phyloP scores from a whole-genome alignment of 768 basidiomycete species.

The Boletus tomentosulus region DNA sequence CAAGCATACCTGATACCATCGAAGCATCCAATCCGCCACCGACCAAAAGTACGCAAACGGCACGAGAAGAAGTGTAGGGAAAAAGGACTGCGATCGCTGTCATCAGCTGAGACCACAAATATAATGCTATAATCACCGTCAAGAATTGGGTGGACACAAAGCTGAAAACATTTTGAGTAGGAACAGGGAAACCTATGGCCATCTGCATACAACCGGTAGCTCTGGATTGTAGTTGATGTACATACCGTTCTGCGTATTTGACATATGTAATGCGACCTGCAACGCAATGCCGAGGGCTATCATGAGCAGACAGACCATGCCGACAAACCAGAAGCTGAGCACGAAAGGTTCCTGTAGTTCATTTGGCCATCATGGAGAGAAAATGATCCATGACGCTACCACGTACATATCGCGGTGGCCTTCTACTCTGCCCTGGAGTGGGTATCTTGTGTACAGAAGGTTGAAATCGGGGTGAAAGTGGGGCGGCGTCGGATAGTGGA shows the following conservation, averaged over 20 bases:
- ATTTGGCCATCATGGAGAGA: background rate
- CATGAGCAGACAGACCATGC: constrained; percentile 40
- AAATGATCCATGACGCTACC: background rate
- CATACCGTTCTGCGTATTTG: constrained; percentile 15
- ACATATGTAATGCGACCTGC: constrained; percentile 12
- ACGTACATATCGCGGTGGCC: constrained; percentile 44
- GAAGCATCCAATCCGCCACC: constrained; percentile 49
- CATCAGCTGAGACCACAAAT: background rate
- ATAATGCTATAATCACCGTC: constrained; percentile 34
- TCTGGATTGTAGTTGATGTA: background rate
- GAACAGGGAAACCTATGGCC: constrained; percentile 50
- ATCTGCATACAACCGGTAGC: background rate
- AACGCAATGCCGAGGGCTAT: constrained; percentile 26
- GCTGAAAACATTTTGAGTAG: constrained; percentile 44
- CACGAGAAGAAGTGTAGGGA: constrained; percentile 49
- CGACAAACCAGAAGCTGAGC: constrained; percentile 37
- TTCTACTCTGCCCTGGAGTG: constrained; percentile 33
- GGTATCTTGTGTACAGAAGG: constrained; percentile 50
- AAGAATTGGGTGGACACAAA: constrained; percentile 44
- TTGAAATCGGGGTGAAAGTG: constrained; percentile 35
- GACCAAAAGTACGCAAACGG: constrained; percentile 51
- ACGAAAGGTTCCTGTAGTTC: constrained; percentile 25
- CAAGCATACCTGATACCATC: constrained; percentile 52
- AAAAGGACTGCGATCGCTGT: constrained; percentile 43
- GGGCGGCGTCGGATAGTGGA: background rate